Conservation (phyloP, 257 asterid genomes). For the Solanum piurae region DNA sequence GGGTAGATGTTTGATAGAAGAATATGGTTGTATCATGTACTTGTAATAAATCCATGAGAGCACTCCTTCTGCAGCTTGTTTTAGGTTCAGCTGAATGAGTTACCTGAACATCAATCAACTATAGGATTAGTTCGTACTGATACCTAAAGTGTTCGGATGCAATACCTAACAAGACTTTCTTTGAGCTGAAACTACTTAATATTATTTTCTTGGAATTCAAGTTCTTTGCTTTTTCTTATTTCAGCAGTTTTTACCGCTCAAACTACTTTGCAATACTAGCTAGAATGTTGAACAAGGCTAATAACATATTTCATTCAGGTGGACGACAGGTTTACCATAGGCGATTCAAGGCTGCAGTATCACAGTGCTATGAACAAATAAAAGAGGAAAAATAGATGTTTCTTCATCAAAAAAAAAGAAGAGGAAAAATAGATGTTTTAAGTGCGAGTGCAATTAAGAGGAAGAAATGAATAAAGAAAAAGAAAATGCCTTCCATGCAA, state of each 20-base stretch:
- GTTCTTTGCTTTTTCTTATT: neutral
- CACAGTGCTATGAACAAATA: neutral
- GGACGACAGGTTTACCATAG: neutral
- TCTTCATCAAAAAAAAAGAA: neutral
- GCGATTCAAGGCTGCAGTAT: neutral
- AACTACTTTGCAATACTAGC: neutral
- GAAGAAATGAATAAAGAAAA: neutral
- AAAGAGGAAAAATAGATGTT: neutral
- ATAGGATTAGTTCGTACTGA: neutral
- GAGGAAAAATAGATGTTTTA: neutral
- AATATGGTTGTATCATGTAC: neutral
- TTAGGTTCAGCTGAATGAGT: neutral
- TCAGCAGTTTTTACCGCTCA: neutral
- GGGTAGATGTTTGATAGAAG: neutral
- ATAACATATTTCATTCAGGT: neutral
- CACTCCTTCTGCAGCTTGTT: neutral
- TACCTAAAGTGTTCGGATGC: neutral
- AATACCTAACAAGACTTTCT: neutral
- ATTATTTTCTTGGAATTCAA: neutral
- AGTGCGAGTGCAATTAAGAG: neutral
- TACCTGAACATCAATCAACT: neutral
- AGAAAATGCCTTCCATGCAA: neutral
- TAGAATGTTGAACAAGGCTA: neutral
- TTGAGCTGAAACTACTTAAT: neutral
- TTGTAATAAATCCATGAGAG: neutral